phyloP scores from a whole-genome alignment of 306 rosid genomes.

The Cucurbita ficifolia region DNA sequence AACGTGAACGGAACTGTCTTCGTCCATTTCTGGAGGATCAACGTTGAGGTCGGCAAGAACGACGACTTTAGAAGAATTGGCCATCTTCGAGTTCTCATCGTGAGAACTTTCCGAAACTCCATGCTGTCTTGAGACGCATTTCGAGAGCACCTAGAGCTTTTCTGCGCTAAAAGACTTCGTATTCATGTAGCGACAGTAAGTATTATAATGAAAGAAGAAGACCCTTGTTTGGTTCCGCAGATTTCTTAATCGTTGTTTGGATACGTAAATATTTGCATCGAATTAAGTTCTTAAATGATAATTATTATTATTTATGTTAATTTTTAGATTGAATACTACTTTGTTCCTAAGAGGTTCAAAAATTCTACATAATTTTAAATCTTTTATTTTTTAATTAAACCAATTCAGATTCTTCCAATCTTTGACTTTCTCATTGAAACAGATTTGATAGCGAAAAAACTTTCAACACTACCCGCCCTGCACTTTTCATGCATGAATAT shows the following conservation, averaged over 20 bases:
- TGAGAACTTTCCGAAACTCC: constrained; percentile 6
- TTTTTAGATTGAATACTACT: too few relatives aligned
- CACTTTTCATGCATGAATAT: too few relatives aligned
- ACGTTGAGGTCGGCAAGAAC: constrained; percentile 74
- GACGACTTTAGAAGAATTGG: constrained; percentile 28
- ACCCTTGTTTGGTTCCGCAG: not conserved
- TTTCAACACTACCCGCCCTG: too few relatives aligned
- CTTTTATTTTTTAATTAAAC: too few relatives aligned
- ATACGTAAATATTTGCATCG: not conserved
- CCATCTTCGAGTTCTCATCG: constrained; percentile 14
- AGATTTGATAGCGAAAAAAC: too few relatives aligned
- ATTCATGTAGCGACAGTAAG: not conserved
- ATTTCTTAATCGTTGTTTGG: not conserved
- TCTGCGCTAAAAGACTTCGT: not conserved
- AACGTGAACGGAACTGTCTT: constrained; percentile 24
- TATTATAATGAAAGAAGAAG: constrained; percentile 5
- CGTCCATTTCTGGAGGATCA: constrained; percentile 63
- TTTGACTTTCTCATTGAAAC: too few relatives aligned
- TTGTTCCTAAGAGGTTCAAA: too few relatives aligned
- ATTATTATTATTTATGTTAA: too few relatives aligned
- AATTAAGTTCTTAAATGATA: too few relatives aligned
- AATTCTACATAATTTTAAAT: too few relatives aligned
- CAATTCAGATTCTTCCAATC: too few relatives aligned
- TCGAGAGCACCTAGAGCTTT: not conserved
- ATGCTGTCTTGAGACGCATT: constrained; percentile 5